These are phyloP conservation scores for Protomyces macrosporus DNA, from an alignment of 1,139 yeast species.

Conservation along the genomic window DNA sequence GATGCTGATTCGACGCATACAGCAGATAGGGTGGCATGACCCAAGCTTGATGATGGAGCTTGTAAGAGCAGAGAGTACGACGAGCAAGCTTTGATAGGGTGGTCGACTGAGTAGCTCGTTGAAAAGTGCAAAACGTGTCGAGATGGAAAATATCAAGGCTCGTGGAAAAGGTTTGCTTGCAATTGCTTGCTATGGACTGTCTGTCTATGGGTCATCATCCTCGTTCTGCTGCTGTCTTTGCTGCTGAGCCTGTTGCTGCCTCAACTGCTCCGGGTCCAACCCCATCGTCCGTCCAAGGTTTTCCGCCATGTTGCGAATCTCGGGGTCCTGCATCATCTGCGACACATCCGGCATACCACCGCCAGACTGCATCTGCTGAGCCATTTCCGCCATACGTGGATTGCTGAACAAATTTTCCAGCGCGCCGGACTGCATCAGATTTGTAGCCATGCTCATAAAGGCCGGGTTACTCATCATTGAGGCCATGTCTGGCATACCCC, in stretches of 20 bases:
- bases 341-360: conserved; percentile 38
- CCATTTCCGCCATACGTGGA: conserved; percentile 49
- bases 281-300: conserved; percentile 25
- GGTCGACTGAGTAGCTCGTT: too few relatives aligned
- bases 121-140: too few relatives aligned
- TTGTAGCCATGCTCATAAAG: conserved; percentile 75
- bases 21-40: conserved; percentile 49
- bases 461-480: conserved; percentile 38
- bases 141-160: too few relatives aligned
- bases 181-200: too few relatives aligned
- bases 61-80: too few relatives aligned
- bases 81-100: too few relatives aligned
- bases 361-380: conserved; percentile 27
- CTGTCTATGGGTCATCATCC: not conserved
- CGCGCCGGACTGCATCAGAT: conserved; percentile 55
- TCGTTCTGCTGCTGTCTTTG: not conserved
- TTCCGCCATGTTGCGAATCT: conserved; percentile 28
- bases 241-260: not conserved
- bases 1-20: conserved; percentile 77
- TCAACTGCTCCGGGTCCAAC: not conserved
- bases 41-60: not conserved
- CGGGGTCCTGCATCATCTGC: conserved; percentile 29
- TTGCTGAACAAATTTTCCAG: conserved; percentile 62
- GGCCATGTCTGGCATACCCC: conserved; percentile 41
- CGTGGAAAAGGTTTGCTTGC: too few relatives aligned